Percentiles rank a stretch among this genome's conserved stretches.
Evolutionary conservation across 441 rosid species (phyloP).

Genomic region (Omphalea diandra): DNA sequence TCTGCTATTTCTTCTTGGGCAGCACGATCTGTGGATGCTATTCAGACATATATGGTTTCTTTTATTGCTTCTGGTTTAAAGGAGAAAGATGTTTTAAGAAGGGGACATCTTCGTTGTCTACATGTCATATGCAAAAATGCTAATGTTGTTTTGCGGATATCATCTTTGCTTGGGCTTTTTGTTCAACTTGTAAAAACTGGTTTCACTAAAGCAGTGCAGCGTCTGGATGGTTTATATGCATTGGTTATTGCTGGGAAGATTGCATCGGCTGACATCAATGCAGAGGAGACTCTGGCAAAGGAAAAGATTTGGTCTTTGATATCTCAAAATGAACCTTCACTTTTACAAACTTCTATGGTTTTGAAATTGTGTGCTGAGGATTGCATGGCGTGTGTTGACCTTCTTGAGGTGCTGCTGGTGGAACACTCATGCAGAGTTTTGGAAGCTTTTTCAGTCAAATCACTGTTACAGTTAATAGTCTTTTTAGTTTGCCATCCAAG

Average conservation of each 20-base stretch:
- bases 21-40: conserved; percentile 59
- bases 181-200: conserved; percentile 93
- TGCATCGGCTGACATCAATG: conserved; percentile 85
- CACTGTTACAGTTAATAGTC: conserved; percentile 68
- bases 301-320: conserved; percentile 93
- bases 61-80: conserved; percentile 81
- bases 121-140: conserved; percentile 61
- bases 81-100: conserved; percentile 89
- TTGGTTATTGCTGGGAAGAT: conserved; percentile 74
- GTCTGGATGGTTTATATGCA: conserved; percentile 95
- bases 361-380: conserved; percentile 77
- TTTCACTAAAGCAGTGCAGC: conserved; percentile 87
- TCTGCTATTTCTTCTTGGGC: conserved; percentile 80
- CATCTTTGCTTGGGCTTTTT: conserved; percentile 77
- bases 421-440: conserved; percentile 88
- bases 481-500: conserved; percentile 81
- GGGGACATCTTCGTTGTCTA: conserved; percentile 92
- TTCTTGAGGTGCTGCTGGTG: conserved; percentile 81
- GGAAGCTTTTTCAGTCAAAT: conserved; percentile 71
- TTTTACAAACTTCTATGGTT: conserved; percentile 73
- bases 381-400: conserved; percentile 73
- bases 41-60: conserved; percentile 70
- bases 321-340: conserved; percentile 87
- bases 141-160: conserved; percentile 72
- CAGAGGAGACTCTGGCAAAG: conserved; percentile 90